phyloP scores from a whole-genome alignment of 2,329 filamentous ascomycete genomes.

The Fusarium compactum region DNA sequence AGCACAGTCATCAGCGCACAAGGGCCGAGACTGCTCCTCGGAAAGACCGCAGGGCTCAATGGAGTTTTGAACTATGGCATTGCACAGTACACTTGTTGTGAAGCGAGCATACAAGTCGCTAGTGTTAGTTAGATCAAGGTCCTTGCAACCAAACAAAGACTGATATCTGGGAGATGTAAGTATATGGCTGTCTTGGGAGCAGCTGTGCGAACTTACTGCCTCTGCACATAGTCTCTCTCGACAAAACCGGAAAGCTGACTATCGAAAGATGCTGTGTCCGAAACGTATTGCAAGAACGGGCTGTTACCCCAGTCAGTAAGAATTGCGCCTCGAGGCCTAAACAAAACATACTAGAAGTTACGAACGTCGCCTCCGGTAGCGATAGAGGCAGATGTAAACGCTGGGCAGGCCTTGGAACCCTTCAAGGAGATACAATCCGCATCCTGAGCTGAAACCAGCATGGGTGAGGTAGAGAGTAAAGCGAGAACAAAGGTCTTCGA shows the following conservation, averaged over 20 bases:
- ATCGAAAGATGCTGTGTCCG: conserved; percentile 82
- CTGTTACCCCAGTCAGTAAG: conserved; percentile 59
- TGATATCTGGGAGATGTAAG: conserved; percentile 73
- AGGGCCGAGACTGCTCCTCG: conserved; percentile 72
- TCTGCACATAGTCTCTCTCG: conserved; percentile 77
- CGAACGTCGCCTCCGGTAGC: conserved; percentile 71
- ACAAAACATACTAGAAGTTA: conserved; percentile 71
- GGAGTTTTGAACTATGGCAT: conserved; percentile 92
- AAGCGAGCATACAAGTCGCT: conserved; percentile 91
- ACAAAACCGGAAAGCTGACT: conserved; percentile 78
- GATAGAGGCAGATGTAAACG: conserved; percentile 78
- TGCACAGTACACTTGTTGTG: conserved; percentile 92
- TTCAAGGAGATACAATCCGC: conserved; percentile 73
- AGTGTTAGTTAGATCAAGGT: conserved; percentile 81
- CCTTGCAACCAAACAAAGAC: conserved; percentile 81
- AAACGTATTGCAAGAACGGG: conserved; percentile 87
- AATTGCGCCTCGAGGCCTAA: not conserved
- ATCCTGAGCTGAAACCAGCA: conserved; percentile 53
- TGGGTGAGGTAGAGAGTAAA: conserved; percentile 46
- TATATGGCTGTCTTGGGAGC: not conserved
- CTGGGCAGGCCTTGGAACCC: conserved; percentile 77
- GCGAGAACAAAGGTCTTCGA: conserved; percentile 42
- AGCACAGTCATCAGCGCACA: conserved; percentile 92
- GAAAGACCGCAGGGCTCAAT: conserved; percentile 75
- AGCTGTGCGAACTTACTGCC: conserved; percentile 72